Evolutionary conservation across 169 alveolate species (phyloP).

Genomic region (Cryptosporidium andersoni): DNA sequence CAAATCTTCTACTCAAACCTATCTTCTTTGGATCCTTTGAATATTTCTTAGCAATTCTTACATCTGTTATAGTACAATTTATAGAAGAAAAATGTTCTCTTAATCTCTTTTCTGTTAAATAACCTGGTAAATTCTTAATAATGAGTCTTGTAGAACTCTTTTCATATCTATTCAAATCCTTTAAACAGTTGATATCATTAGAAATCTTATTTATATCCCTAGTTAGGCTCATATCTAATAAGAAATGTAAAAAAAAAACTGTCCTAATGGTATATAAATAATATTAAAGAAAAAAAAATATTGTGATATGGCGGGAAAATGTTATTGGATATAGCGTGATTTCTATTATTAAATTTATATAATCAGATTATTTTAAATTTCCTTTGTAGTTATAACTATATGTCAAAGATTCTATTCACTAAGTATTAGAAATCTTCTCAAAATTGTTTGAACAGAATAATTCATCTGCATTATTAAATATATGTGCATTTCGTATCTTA

Average conservation of each 20-base stretch:
- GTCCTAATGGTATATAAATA: too few relatives aligned
- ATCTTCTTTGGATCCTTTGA: conserved; percentile 14
- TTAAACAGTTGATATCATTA: too few relatives aligned
- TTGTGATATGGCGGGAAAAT: neutral
- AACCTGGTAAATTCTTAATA: conserved; percentile 81
- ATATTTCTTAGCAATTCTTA: conserved; percentile 78
- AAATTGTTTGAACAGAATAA: conserved; percentile 8
- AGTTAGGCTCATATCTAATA: too few relatives aligned
- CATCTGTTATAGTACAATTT: conserved; percentile 82
- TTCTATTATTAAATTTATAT: too few relatives aligned
- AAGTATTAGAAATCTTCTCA: neutral
- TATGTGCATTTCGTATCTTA: conserved; percentile 46
- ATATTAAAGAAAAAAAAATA: neutral
- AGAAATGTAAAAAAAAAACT: too few relatives aligned
- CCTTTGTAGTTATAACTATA: too few relatives aligned
- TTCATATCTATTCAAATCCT: neutral
- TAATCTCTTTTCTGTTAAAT: conserved; percentile 78
- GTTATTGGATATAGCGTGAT: neutral
- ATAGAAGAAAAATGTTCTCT: conserved; percentile 78
- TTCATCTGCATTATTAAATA: conserved; percentile 47
- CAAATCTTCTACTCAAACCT: conserved; percentile 80
- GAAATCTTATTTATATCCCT: too few relatives aligned
- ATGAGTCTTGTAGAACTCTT: conserved; percentile 74
- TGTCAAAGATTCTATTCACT: too few relatives aligned
- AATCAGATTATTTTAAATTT: too few relatives aligned